phyloP scores from a whole-genome alignment of 768 basidiomycete genomes.

The Mycena alexandri region DNA sequence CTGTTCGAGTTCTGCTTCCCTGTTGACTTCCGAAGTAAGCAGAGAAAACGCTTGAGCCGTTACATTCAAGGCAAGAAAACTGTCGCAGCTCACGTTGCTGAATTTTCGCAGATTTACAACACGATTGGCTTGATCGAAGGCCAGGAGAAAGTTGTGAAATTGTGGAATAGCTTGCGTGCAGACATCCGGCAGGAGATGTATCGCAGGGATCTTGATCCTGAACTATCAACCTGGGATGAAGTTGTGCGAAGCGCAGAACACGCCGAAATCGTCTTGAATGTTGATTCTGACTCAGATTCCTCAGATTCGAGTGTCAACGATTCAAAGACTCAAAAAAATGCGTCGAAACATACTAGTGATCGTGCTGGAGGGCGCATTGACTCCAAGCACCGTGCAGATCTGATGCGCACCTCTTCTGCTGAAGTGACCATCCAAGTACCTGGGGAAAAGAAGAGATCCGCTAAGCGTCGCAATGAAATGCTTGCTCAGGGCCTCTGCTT shows the following conservation, averaged over 20 bases:
- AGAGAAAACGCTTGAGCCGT: constrained; percentile 2
- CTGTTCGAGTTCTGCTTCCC: too few species aligned
- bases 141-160: too few species aligned
- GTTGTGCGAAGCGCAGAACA: constrained; percentile 45
- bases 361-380: constrained; percentile 6
- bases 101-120: too few species aligned
- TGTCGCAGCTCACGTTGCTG: constrained; percentile 41
- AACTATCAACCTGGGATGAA: constrained; percentile 29
- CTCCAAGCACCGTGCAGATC: background rate
- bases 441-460: constrained; percentile 3
- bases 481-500: constrained; percentile 44
- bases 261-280: constrained; percentile 46
- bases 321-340: background rate
- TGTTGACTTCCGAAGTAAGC: constrained; percentile 38
- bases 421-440: background rate
- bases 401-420: background rate
- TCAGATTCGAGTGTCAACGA: background rate
- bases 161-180: too few species aligned
- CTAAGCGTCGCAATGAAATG: constrained; percentile 27
- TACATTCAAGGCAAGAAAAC: constrained; percentile 20
- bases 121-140: constrained; percentile 39
- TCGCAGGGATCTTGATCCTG: constrained; percentile 39
- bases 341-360: background rate
- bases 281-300: constrained; percentile 2
- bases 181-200: too few species aligned